A percentile compares a stretch with the other conserved stretches of the same genome.
These are phyloP conservation scores for Phyllosticta citriasiana DNA, from an alignment of 2,329 filamentous ascomycete genomes.

Conservation along the genomic window DNA sequence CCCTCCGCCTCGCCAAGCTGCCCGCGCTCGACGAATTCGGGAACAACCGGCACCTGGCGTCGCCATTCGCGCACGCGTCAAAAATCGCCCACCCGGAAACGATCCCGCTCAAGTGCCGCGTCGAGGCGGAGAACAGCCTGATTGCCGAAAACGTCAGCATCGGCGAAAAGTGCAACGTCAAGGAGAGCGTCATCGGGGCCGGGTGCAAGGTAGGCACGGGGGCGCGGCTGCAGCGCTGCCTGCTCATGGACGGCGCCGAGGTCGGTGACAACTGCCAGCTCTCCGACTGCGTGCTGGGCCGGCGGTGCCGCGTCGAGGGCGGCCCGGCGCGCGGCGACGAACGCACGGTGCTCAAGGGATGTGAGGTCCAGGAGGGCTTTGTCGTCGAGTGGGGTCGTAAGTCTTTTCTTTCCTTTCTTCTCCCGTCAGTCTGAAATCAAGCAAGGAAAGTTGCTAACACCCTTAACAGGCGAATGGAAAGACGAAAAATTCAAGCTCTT, in stretches of 20 bases:
- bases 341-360: slow-evolving; percentile 61
- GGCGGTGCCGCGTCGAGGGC: slow-evolving; percentile 72
- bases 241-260: slow-evolving; percentile 86
- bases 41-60: slow-evolving; percentile 34
- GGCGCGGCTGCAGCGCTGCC: slow-evolving; percentile 75
- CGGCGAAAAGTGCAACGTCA: slow-evolving; percentile 83
- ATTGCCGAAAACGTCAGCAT: slow-evolving; percentile 83
- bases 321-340: slow-evolving; percentile 43
- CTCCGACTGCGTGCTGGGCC: slow-evolving; percentile 78
- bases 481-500: slow-evolving; percentile 53
- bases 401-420: slow-evolving; percentile 11
- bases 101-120: slow-evolving; percentile 69
- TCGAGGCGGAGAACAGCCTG: slow-evolving; percentile 71
- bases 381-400: slow-evolving; percentile 66
- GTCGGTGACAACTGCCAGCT: slow-evolving; percentile 77
- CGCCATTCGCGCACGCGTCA: slow-evolving; percentile 64
- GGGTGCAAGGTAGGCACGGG: slow-evolving; percentile 79
- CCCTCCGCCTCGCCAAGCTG: slow-evolving; percentile 77
- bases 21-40: slow-evolving; percentile 58
- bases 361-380: slow-evolving; percentile 81
- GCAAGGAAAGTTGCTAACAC: background rate
- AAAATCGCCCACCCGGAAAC: slow-evolving; percentile 80
- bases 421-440: background rate
- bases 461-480: slow-evolving; percentile 43
- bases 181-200: slow-evolving; percentile 79